phyloP scores from a whole-genome alignment of 176 grass and related monocot species.

The Hsuehochloa calcarea region DNA sequence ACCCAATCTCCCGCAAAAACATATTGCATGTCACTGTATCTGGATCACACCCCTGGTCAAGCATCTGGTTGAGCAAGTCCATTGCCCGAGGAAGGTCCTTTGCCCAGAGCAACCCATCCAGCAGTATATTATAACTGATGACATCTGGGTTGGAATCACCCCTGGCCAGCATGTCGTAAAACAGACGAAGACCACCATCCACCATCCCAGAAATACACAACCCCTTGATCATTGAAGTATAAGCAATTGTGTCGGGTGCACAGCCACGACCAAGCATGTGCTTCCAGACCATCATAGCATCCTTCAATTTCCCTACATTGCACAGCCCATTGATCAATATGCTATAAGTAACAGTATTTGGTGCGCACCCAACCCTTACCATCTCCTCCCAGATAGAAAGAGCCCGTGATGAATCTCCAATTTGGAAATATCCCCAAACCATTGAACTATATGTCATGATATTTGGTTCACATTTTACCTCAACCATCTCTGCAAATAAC shows the following conservation, averaged over 20 bases:
- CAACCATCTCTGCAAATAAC: constrained; percentile 60
- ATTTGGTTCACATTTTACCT: constrained; percentile 61
- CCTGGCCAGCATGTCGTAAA: constrained; percentile 66
- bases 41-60: constrained; percentile 79
- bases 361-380: constrained; percentile 43
- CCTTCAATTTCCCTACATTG: constrained; percentile 66
- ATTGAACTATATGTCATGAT: constrained; percentile 81
- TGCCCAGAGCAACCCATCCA: constrained; percentile 55
- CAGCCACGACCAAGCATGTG: constrained; percentile 70
- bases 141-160: constrained; percentile 64
- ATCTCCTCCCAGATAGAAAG: constrained; percentile 74
- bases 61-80: constrained; percentile 66
- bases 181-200: constrained; percentile 63
- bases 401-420: constrained; percentile 47
- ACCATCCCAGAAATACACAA: constrained; percentile 72
- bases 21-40: constrained; percentile 75
- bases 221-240: constrained; percentile 91
- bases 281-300: constrained; percentile 97
- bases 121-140: constrained; percentile 66
- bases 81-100: constrained; percentile 57
- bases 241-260: constrained; percentile 66
- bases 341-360: constrained; percentile 71
- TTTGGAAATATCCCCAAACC: constrained; percentile 65
- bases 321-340: constrained; percentile 80
- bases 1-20: constrained; percentile 55